Evolutionary conservation across 805 yeast species (phyloP), one percentile per base, ranked within the genome.

Genomic region (Starmerella apicola): DNA sequence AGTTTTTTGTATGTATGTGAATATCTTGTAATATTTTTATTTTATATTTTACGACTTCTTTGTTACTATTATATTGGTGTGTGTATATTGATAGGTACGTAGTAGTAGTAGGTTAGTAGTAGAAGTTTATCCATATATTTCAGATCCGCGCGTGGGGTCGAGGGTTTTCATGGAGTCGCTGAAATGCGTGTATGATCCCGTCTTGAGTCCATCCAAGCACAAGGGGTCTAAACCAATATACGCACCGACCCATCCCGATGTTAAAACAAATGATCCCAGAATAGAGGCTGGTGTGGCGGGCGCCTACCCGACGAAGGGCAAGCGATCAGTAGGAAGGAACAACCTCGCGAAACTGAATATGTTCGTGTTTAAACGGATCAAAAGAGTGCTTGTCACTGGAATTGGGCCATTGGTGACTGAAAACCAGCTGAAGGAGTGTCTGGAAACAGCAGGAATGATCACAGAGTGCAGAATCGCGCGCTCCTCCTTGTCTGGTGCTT

Each of bases 161-260:
- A n/a, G n/a, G n/a, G n/a, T n/a, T n/a, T n/a, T n/a, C n/a, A n/a
- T n/a, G n/a, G n/a, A 39, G 36, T 41, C 48, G 21, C 34, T 44
- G 28, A 41, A 41, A 24, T 42, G 45, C 20, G 32, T 20, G 21
- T 41, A 44, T 29, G 48, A 44, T 19, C 48, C 48, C 12, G 45
- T 29, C 32, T 42, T 44, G 15, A 30, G 45, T 27, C 16, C 23
- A n/a, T 29, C 34, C 13, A 28, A 35, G 18, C 25, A 34, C 5
- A 22, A 35, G 23, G 45, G 45, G 16, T 29, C 29, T 5, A 37
- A 34, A 16, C 38, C 45, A 5, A 17, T 44, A 4, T 36, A 24
- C 24, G 18, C 9, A n/a, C 29, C 20, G 32, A 27, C 39, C 7
- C 30, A 34, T 3, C 16, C 20, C n/a, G 36, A 32, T 10, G 37